Percentiles rank a stretch among this genome's conserved stretches.
Conservation (phyloP, 2,329 filamentous ascomycete species). For the Fonsecaea pugnacius region DNA sequence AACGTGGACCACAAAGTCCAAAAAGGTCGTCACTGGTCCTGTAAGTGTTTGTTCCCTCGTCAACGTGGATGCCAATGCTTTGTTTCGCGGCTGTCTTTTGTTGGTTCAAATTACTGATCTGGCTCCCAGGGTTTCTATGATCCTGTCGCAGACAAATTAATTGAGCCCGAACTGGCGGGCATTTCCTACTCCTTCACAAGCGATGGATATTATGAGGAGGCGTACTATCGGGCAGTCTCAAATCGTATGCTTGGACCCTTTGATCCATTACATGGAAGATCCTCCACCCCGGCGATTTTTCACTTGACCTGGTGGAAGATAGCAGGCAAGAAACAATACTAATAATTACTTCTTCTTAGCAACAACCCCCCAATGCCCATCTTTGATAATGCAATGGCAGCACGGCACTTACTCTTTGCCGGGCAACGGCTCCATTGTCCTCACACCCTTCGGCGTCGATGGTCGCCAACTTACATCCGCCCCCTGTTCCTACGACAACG, state of each 20-base stretch:
- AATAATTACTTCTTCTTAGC: conserved; percentile 48
- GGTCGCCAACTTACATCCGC: conserved; percentile 69
- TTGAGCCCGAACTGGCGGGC: conserved; percentile 68
- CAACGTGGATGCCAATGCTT: not conserved
- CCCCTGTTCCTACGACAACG: conserved; percentile 62
- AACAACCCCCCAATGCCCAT: conserved; percentile 63
- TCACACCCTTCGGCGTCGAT: conserved; percentile 67
- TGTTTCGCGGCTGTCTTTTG: not conserved
- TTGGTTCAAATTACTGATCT: not conserved
- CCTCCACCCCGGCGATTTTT: too few relatives aligned
- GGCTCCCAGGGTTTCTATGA: conserved; percentile 68
- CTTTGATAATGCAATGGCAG: conserved; percentile 73
- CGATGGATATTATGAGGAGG: conserved; percentile 70
- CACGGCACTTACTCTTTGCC: conserved; percentile 66
- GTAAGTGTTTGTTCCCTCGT: conserved; percentile 51
- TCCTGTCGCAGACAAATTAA: conserved; percentile 66
- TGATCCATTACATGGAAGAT: not conserved
- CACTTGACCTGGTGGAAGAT: not conserved
- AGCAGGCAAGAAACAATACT: not conserved
- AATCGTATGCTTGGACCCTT: conserved; percentile 61
- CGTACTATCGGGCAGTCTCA: conserved; percentile 70
- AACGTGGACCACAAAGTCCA: conserved; percentile 74
- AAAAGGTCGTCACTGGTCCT: conserved; percentile 69
- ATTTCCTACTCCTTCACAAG: conserved; percentile 75
- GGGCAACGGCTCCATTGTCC: conserved; percentile 61